Evolutionary conservation across 164 flowering plant genomes (phyloP).

Genomic region (Warburgia ugandensis): DNA sequence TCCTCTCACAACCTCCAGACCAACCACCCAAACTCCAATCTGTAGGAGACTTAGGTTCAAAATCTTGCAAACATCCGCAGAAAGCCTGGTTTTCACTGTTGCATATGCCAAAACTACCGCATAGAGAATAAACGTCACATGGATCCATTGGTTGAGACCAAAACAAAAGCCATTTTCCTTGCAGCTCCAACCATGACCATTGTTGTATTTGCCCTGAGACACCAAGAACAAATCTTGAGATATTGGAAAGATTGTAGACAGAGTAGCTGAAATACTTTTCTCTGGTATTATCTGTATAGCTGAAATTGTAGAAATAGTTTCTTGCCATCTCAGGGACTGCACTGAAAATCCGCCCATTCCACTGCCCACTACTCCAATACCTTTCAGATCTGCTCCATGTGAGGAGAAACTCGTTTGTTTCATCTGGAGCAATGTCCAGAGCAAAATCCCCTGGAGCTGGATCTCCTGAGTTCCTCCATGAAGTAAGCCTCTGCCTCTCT

Average conservation of each 20-base stretch:
- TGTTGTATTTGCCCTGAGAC: conserved; percentile 8
- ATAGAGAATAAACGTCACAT: background rate
- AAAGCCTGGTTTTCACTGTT: background rate
- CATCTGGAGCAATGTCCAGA: too few species aligned
- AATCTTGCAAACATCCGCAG: conserved; percentile 18
- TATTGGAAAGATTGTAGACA: background rate
- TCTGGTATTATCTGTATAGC: background rate
- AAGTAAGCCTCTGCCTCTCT: conserved; percentile 8
- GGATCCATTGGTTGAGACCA: background rate
- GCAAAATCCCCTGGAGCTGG: too few species aligned
- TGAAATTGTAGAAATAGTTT: background rate
- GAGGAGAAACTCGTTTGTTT: too few species aligned
- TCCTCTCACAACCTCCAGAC: conserved; percentile 22
- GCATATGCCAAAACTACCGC: conserved; percentile 6
- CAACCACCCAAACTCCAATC: conserved; percentile 12
- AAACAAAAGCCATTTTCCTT: background rate
- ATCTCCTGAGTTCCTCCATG: conserved; percentile 27
- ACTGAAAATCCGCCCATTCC: conserved; percentile 4
- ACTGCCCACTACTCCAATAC: too few species aligned
- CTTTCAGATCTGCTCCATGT: too few species aligned
- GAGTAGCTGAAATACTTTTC: conserved; percentile 5
- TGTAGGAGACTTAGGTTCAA: conserved; percentile 3
- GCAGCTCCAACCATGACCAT: conserved; percentile 4
- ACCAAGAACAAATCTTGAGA: conserved; percentile 6
- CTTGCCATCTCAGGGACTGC: background rate